Conservation (phyloP, 2,329 filamentous ascomycete genomes). For the Tolypocladium pustulatum region DNA sequence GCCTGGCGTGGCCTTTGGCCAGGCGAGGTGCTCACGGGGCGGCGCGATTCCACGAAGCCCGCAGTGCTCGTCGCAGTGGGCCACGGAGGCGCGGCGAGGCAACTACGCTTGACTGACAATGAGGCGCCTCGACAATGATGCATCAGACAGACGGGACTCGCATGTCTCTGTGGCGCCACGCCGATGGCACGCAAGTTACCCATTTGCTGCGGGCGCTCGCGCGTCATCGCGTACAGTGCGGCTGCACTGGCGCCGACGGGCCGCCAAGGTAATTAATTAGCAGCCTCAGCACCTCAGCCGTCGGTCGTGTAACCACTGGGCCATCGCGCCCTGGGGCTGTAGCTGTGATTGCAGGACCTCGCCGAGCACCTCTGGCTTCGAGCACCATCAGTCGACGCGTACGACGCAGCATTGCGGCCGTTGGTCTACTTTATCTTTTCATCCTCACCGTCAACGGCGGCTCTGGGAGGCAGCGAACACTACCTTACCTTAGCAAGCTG, state of each 20-base stretch:
- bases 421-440: not conserved
- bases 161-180: not conserved
- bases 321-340: no score
- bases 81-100: not conserved
- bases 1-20: not conserved
- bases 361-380: not conserved
- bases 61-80: no score
- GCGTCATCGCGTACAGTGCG: not conserved
- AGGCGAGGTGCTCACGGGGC: not conserved
- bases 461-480: no score
- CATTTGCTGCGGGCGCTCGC: not conserved
- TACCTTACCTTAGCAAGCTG: not conserved
- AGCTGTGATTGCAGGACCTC: not conserved
- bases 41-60: not conserved
- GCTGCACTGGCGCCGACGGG: not conserved
- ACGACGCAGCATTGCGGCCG: not conserved
- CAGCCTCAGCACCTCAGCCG: not conserved
- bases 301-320: not conserved
- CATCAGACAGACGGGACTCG: not conserved
- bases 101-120: not conserved
- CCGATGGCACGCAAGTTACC: not conserved
- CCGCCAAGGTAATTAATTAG: no score
- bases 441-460: not conserved
- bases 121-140: not conserved
- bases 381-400: not conserved